Evolutionary conservation across 176 grass and related monocot genomes (phyloP).

Genomic region (Oryza brachyantha): DNA sequence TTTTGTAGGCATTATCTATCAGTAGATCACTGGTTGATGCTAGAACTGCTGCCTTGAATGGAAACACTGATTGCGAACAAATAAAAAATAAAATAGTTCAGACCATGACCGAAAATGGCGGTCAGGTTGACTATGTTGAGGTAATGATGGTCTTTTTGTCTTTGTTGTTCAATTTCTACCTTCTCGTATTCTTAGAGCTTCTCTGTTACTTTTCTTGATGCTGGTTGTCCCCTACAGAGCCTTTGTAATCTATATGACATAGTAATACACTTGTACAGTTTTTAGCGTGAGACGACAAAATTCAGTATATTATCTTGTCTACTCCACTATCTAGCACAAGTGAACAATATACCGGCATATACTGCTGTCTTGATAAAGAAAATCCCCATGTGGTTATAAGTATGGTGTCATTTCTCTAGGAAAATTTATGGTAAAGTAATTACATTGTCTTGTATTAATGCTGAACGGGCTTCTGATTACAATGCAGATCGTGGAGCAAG

Average conservation of each 20-base stretch:
- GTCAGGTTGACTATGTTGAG: constrained; percentile 90
- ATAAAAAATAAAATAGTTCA: constrained; percentile 59
- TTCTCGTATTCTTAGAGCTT: not conserved
- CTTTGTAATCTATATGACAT: not conserved
- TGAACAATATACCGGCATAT: too few relatives aligned
- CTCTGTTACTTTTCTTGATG: not conserved
- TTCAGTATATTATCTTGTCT: not conserved
- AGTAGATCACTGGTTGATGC: constrained; percentile 68
- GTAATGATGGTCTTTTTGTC: constrained; percentile 26
- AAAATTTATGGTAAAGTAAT: not conserved
- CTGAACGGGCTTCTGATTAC: not conserved
- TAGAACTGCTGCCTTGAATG: constrained; percentile 47
- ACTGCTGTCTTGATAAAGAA: not conserved
- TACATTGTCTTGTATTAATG: too few relatives aligned
- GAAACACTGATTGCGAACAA: constrained; percentile 45
- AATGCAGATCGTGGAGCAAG: constrained; percentile 70
- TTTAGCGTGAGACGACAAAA: not conserved
- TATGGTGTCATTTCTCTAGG: not conserved
- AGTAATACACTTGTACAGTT: not conserved
- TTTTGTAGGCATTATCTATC: constrained; percentile 72
- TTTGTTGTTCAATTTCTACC: not conserved
- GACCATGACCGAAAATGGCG: constrained; percentile 48
- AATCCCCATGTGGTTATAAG: not conserved
- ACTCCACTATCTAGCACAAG: too few relatives aligned
- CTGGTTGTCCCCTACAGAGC: not conserved